phyloP scores from a whole-genome alignment of 768 basidiomycete genomes.

The Postia placenta region DNA sequence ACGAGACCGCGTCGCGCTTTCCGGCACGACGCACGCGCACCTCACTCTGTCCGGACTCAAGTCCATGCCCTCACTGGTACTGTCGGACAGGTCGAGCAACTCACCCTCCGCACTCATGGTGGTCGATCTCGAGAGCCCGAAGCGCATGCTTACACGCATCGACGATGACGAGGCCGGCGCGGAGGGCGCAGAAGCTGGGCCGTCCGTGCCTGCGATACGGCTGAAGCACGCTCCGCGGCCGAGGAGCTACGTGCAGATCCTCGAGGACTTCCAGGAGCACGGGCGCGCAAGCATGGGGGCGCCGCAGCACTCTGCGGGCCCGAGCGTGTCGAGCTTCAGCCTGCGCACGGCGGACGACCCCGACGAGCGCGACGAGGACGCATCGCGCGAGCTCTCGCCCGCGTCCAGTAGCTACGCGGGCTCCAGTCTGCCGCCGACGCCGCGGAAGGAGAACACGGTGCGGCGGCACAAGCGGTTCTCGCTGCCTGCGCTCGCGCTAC shows the following conservation, averaged over 20 bases:
- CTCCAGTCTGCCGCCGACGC: slow-evolving; percentile 11
- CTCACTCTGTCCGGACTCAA: slow-evolving; percentile 48
- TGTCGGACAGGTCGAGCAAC: slow-evolving; percentile 17
- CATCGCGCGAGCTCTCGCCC: no score
- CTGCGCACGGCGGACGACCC: slow-evolving; percentile 15
- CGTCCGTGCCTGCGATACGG: slow-evolving; percentile 21
- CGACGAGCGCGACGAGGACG: slow-evolving; percentile 22
- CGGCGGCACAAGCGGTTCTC: slow-evolving; percentile 67
- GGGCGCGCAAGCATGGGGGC: neutral
- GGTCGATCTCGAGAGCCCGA: slow-evolving; percentile 27
- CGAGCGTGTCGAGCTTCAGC: slow-evolving; percentile 23
- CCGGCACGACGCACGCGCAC: slow-evolving; percentile 30
- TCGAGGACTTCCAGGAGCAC: slow-evolving; percentile 51
- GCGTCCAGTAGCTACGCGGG: slow-evolving; percentile 5
- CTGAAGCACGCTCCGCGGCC: slow-evolving; percentile 35
- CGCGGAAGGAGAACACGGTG: slow-evolving; percentile 50
- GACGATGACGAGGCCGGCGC: slow-evolving; percentile 12
- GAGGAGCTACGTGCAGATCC: slow-evolving; percentile 59
- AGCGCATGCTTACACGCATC: slow-evolving; percentile 14
- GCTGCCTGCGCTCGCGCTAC: slow-evolving; percentile 69
- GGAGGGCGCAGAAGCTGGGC: slow-evolving; percentile 2
- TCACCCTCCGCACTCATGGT: slow-evolving; percentile 34
- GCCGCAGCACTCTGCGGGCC: slow-evolving; percentile 15
- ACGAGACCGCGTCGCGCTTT: slow-evolving; percentile 3
- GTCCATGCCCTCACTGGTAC: slow-evolving; percentile 48